Conservation (phyloP, 208 protist genomes). For the Vickermania ingenoplastis region DNA sequence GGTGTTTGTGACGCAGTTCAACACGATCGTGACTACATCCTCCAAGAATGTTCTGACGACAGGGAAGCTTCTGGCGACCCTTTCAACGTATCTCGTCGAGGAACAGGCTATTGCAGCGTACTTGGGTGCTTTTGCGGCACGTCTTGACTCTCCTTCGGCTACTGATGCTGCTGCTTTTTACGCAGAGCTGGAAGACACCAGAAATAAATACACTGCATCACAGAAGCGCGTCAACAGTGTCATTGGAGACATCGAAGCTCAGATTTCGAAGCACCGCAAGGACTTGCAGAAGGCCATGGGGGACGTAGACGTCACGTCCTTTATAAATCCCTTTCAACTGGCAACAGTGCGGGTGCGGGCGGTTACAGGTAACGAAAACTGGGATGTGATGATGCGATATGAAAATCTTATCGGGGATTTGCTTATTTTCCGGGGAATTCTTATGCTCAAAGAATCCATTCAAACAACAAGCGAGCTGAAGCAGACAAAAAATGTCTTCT, state of each 20-base stretch:
- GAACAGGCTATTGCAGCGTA: background rate
- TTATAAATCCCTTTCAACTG: background rate
- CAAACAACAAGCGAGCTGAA: background rate
- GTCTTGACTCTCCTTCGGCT: background rate
- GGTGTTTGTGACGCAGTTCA: background rate
- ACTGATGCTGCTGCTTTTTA: background rate
- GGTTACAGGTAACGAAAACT: background rate
- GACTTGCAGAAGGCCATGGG: background rate
- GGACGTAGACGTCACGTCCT: background rate
- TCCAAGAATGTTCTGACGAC: conserved; percentile 1
- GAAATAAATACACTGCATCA: background rate
- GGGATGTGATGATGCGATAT: background rate
- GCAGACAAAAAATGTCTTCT: background rate
- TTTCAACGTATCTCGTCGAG: conserved; percentile 2
- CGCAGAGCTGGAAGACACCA: background rate
- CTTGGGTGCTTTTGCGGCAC: background rate
- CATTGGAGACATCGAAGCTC: background rate
- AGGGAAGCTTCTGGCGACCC: background rate
- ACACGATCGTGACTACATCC: background rate
- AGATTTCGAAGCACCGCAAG: background rate
- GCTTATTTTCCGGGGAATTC: background rate
- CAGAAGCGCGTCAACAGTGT: background rate
- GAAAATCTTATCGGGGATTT: background rate
- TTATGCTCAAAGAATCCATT: background rate
- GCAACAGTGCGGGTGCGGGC: background rate